Base-by-base conservation (phyloP, 352 stramenopile genomes). In the Phytophthora multivora region DNA sequence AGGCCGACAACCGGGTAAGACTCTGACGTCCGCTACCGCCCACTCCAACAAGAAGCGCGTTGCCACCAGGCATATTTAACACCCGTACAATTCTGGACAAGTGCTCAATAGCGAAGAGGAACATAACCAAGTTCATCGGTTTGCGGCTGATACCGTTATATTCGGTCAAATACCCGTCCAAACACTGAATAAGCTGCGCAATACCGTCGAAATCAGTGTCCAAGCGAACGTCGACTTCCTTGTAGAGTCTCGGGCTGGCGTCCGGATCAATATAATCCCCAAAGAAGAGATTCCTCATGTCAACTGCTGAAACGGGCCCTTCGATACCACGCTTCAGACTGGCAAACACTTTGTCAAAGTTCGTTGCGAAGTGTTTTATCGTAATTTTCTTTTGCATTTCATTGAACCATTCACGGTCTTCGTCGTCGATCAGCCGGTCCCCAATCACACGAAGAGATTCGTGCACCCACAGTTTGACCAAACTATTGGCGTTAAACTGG, bases 71-170 rank as follows among this genome's bases (percentile, higher is more conserved):
- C 93, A 98, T 98, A 26, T 97, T 97, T 4, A 98, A 80, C 30
- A 98, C 88, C 16, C 95, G 88, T 9, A 91, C 75, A 54, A 98
- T 96, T 6, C 95, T 79, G 12, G 86, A 97, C 46, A 98, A 75
- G 53, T 98, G 95, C 60, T 98, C 93, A 43, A 98, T 97, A 6
- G 95, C 95, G 57, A 98, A 98, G 18, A 97, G 73, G 59, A 98
- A 98, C 91, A 98, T 97, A 5, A 98, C 95, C 4, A 98, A 66
- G 56, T 98, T 96, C 95, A 98, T 98, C 0, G 91, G 90, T 39
- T 96, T 97, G 49, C 95, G 96, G 35, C 83, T 97, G 35, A 97
- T 88, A 0, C 78, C 82, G 57, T 98, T 98, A 79, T 97, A 98
- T 55, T 98, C 93, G 47, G 71, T 77, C 30, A 98, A 62, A 41